phyloP scores from a whole-genome alignment of 345 rosid species.

The Odontarrhena argentea region DNA sequence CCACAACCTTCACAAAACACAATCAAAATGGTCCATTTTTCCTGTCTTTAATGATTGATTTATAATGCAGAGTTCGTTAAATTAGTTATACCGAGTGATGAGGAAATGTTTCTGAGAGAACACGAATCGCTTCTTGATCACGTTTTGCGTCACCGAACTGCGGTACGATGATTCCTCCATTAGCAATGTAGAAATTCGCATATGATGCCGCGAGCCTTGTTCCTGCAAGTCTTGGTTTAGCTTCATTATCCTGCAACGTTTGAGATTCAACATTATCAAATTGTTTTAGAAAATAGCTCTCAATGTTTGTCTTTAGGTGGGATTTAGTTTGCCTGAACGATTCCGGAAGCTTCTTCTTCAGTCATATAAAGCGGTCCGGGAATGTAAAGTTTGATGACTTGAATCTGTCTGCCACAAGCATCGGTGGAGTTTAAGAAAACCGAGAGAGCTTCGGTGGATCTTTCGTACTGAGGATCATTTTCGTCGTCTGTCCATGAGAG shows the following conservation, averaged over 20 bases:
- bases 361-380: constrained; percentile 92
- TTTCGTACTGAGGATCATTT: constrained; percentile 71
- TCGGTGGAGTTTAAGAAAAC: constrained; percentile 64
- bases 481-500: constrained; percentile 79
- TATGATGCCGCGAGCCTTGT: constrained; percentile 92
- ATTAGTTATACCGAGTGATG: constrained; percentile 50
- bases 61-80: constrained; percentile 5
- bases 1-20: constrained; percentile 54
- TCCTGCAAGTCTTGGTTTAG: constrained; percentile 60
- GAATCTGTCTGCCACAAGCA: constrained; percentile 70
- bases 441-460: constrained; percentile 64
- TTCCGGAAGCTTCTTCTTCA: constrained; percentile 77
- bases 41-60: neutral
- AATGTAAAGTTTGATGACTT: constrained; percentile 71
- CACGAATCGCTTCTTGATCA: constrained; percentile 78
- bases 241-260: constrained; percentile 59
- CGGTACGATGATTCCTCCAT: constrained; percentile 72
- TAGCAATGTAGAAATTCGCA: constrained; percentile 76
- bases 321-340: constrained; percentile 57
- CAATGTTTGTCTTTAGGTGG: neutral
- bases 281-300: neutral
- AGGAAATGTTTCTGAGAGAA: constrained; percentile 72
- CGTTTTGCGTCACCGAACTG: constrained; percentile 79
- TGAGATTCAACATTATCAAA: neutral
- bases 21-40: neutral